Percentiles rank a stretch among this genome's conserved stretches.
Evolutionary conservation across 2,329 filamentous ascomycete species (phyloP).

Genomic region (Blastomyces gilchristii): DNA sequence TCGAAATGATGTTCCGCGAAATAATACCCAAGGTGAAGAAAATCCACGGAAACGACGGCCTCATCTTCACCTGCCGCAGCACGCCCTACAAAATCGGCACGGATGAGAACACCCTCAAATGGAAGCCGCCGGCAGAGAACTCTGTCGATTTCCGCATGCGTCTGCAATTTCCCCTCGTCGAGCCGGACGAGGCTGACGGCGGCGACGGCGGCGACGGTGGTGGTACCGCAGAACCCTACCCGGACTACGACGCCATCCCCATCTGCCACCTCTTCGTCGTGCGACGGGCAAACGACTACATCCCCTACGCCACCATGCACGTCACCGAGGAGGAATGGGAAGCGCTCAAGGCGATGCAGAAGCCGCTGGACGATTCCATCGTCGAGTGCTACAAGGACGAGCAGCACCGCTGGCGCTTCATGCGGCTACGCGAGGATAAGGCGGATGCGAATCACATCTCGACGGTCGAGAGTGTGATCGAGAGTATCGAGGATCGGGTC

Average conservation of each 20-base stretch:
- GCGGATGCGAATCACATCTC: constrained; percentile 76
- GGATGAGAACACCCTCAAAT: constrained; percentile 88
- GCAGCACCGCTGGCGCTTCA: constrained; percentile 67
- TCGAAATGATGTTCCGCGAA: constrained; percentile 84
- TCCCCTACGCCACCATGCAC: constrained; percentile 55
- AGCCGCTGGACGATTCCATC: constrained; percentile 75
- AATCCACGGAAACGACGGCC: constrained; percentile 81
- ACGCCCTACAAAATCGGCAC: constrained; percentile 83
- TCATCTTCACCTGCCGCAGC: constrained; percentile 93
- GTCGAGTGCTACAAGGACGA: constrained; percentile 82
- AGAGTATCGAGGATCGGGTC: constrained; percentile 80
- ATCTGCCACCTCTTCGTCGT: constrained; percentile 62
- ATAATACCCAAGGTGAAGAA: constrained; percentile 66
- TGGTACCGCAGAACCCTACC: constrained; percentile 46
- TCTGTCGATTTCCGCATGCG: constrained; percentile 82
- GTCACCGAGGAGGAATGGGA: constrained; percentile 76
- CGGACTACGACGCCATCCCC: constrained; percentile 73
- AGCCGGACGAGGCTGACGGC: constrained; percentile 50
- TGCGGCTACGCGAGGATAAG: constrained; percentile 90
- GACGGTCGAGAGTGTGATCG: constrained; percentile 74
- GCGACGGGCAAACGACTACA: constrained; percentile 54
- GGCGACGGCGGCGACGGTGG: constrained; percentile 59
- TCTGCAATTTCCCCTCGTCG: constrained; percentile 62
- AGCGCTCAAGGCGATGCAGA: constrained; percentile 57
- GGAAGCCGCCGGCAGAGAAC: constrained; percentile 94